phyloP scores from a whole-genome alignment of 2,329 filamentous ascomycete species.

The Tolypocladium amazonense region DNA sequence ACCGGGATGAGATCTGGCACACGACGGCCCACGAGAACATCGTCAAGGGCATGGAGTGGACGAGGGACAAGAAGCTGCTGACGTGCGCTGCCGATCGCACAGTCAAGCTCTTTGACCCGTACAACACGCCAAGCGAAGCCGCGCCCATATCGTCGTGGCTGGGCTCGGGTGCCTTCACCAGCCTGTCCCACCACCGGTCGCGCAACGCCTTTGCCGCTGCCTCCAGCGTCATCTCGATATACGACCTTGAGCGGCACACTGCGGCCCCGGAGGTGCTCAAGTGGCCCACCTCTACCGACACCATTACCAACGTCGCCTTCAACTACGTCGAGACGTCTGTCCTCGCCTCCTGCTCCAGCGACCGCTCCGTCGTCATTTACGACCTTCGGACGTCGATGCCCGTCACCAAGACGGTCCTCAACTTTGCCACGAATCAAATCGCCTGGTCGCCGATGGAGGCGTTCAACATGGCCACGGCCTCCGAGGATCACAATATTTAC shows the following conservation, averaged over 20 bases:
- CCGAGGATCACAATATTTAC: conserved; percentile 82
- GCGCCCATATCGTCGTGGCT: conserved; percentile 78
- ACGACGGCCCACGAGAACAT: conserved; percentile 83
- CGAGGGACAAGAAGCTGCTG: conserved; percentile 70
- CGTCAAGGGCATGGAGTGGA: conserved; percentile 87
- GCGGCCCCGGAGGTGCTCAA: conserved; percentile 71
- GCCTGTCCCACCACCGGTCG: conserved; percentile 71
- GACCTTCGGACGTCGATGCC: conserved; percentile 82
- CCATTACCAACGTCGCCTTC: conserved; percentile 79
- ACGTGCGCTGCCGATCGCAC: conserved; percentile 80
- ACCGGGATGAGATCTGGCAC: conserved; percentile 64
- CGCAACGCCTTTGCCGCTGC: conserved; percentile 70
- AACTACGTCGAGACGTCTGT: conserved; percentile 93
- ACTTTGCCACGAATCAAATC: conserved; percentile 72
- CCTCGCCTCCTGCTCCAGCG: conserved; percentile 72
- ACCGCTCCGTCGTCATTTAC: conserved; percentile 82
- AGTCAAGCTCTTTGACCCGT: conserved; percentile 87
- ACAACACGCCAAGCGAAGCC: conserved; percentile 56
- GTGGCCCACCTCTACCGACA: conserved; percentile 85
- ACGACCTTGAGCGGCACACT: conserved; percentile 74
- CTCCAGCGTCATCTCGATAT: conserved; percentile 72
- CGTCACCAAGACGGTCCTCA: conserved; percentile 69
- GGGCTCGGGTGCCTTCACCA: conserved; percentile 72
- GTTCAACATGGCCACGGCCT: conserved; percentile 88
- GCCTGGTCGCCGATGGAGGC: conserved; percentile 96